Evolutionary conservation across 2,329 filamentous ascomycete genomes (phyloP).

Genomic region (Seiridium unicorne): DNA sequence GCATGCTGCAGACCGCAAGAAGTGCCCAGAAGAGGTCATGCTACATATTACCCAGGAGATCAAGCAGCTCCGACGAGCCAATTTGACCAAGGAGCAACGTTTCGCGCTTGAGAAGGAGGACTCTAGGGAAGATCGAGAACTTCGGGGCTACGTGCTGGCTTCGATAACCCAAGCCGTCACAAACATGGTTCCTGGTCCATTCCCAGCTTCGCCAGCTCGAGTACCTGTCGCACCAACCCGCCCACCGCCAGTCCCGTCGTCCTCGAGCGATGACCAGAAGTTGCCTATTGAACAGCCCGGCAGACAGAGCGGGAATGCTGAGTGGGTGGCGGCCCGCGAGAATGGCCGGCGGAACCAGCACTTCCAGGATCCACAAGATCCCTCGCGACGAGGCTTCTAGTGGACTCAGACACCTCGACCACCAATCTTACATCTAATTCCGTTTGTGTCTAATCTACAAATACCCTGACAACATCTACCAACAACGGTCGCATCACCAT

Average conservation of each 20-base stretch:
- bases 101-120: constrained; percentile 82
- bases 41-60: constrained; percentile 93
- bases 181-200: constrained; percentile 56
- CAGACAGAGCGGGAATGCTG: constrained; percentile 47
- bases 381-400: constrained; percentile 31
- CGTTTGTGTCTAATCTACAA: constrained; percentile 9
- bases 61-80: constrained; percentile 75
- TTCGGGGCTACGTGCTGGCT: constrained; percentile 71
- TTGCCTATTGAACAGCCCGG: constrained; percentile 58
- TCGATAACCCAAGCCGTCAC: constrained; percentile 73
- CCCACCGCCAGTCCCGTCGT: constrained; percentile 13
- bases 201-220: constrained; percentile 19
- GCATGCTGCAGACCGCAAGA: constrained; percentile 66
- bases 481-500: neutral
- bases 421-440: constrained; percentile 2
- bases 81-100: constrained; percentile 82
- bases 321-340: constrained; percentile 49
- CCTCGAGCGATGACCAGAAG: constrained; percentile 54
- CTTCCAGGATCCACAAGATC: constrained; percentile 43
- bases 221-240: constrained; percentile 18
- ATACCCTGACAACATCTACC: neutral
- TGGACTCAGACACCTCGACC: neutral
- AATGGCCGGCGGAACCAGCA: constrained; percentile 35
- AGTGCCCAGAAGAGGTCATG: constrained; percentile 84
- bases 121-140: constrained; percentile 70